phyloP scores from a whole-genome alignment of 2,329 filamentous ascomycete genomes.

The Herpotrichia juniperi region DNA sequence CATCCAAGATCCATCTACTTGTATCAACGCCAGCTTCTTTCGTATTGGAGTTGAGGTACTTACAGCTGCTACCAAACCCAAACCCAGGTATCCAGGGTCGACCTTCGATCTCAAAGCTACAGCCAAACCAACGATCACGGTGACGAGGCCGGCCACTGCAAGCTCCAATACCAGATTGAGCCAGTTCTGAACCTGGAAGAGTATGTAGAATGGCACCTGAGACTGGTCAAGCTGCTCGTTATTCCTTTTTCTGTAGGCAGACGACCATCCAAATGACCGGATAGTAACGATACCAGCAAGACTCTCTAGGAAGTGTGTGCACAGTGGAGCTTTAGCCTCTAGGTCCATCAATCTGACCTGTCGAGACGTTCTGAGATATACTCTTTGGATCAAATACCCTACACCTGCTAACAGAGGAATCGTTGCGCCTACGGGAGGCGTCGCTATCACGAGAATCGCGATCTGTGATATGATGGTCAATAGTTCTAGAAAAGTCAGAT shows the following conservation, averaged over 20 bases:
- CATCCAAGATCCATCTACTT: constrained; percentile 91
- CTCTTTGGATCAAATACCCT: constrained; percentile 89
- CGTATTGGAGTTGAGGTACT: constrained; percentile 82
- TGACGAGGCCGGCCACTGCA: constrained; percentile 87
- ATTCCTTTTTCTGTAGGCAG: constrained; percentile 82
- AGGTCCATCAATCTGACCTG: constrained; percentile 4
- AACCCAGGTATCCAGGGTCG: constrained; percentile 76
- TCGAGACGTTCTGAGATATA: constrained; percentile 84
- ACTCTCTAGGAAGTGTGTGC: constrained; percentile 94
- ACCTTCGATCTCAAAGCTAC: constrained; percentile 76
- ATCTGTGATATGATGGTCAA: constrained; percentile 50
- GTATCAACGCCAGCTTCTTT: constrained; percentile 70
- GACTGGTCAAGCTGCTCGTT: constrained; percentile 82
- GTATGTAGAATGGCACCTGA: constrained; percentile 86
- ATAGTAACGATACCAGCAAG: constrained; percentile 90
- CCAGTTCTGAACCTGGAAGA: constrained; percentile 92
- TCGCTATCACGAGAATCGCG: constrained; percentile 76
- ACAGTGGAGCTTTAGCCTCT: constrained; percentile 63
- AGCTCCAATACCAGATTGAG: constrained; percentile 90
- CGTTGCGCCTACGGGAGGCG: constrained; percentile 75
- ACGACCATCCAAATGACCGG: constrained; percentile 81
- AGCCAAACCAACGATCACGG: constrained; percentile 78
- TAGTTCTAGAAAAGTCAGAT: constrained; percentile 23
- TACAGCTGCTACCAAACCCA: constrained; percentile 91
- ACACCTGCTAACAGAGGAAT: constrained; percentile 77